A percentile compares a stretch with the other conserved stretches of the same genome.
Evolutionary conservation across 2,329 filamentous ascomycete genomes (phyloP).

Genomic region (Arthrobotrys musiformis): DNA sequence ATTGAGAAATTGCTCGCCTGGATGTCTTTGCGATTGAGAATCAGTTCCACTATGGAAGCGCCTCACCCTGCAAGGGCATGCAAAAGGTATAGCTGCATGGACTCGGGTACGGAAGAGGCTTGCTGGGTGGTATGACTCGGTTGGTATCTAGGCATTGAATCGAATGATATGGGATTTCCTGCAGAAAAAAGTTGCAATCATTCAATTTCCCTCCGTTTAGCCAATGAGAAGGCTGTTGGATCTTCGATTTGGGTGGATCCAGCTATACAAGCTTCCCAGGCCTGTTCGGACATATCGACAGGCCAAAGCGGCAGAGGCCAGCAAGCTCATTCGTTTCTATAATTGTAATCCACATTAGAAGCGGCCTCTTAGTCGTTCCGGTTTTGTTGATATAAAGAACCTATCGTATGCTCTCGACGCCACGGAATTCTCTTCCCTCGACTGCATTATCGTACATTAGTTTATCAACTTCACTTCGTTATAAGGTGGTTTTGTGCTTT

Average conservation of each 20-base stretch:
- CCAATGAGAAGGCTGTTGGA: slow-evolving; percentile 23
- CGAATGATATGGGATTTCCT: slow-evolving; percentile 6
- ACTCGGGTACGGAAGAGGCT: slow-evolving; percentile 53
- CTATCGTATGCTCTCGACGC: slow-evolving; percentile 17
- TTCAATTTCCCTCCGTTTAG: slow-evolving; percentile 32
- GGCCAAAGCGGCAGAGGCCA: slow-evolving; percentile 38
- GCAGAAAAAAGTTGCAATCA: background rate
- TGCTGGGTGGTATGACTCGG: slow-evolving; percentile 43
- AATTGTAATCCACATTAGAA: slow-evolving; percentile 42
- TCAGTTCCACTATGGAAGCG: slow-evolving; percentile 32
- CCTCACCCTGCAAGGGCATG: slow-evolving; percentile 46
- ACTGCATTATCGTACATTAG: slow-evolving; percentile 43
- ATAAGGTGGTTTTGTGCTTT: slow-evolving; percentile 44
- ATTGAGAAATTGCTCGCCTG: background rate
- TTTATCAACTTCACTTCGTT: slow-evolving; percentile 47
- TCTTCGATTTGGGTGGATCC: slow-evolving; percentile 16
- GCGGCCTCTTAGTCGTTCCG: background rate
- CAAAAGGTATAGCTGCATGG: slow-evolving; percentile 39
- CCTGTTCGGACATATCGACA: slow-evolving; percentile 21
- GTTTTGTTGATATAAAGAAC: slow-evolving; percentile 52
- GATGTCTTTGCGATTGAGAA: slow-evolving; percentile 3
- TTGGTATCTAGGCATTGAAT: slow-evolving; percentile 32
- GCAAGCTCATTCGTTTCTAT: slow-evolving; percentile 39
- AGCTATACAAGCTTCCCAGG: slow-evolving; percentile 33
- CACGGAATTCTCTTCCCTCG: slow-evolving; percentile 22